Base-by-base conservation (phyloP, 345 rosid species). In the Pugionium cornutum region DNA sequence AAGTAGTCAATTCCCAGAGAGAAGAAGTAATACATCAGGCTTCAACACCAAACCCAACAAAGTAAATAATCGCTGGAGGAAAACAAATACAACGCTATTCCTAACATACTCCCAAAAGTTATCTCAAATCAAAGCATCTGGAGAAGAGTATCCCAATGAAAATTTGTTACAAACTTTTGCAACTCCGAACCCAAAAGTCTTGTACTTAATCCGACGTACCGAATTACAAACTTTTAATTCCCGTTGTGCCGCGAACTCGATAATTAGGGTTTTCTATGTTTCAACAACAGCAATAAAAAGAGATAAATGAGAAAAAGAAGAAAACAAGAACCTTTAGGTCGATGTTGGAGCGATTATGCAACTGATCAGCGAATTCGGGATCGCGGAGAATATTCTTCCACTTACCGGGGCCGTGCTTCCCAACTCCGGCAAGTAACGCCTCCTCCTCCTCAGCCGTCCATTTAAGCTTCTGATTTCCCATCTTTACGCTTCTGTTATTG, bases 381-480 rank as follows among this genome's bases (percentile, higher is more conserved):
- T 90, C 97, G 25, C 68, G 81, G 68, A 83, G 82, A 36, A 89
- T 89, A 81, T 82, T 83, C 80, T 89, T 86, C 96, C 97, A 89
- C 75, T 85, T 89, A 1, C 97, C 97, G n/a, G 86, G 83, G 8
- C 95, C 94, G 70, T 83, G 86, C 83, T 79, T 87, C 31, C 73
- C 31, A 41, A 89, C 77, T 28, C 95, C 97, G 73, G 87, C 82
- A 26, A 82, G 83, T 57, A 89, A 80, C 39, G 95, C 86, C 56
- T 76, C 81, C 64, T 87, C 97, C 67, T 89, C 91, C 77, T 84
- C 95, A 75, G 81, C 70, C 75, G 85, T 84, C 96, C 95, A 90
- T 54, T 86, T 90, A 25, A 78, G 90, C 81, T 90, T 90, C 78
- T 81, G 96, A 57, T 86, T 90, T 31, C 97, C 95, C 97, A 86